Evolutionary conservation across 2,329 filamentous ascomycete genomes (phyloP).

Genomic region (Aspergillus fumigatus): DNA sequence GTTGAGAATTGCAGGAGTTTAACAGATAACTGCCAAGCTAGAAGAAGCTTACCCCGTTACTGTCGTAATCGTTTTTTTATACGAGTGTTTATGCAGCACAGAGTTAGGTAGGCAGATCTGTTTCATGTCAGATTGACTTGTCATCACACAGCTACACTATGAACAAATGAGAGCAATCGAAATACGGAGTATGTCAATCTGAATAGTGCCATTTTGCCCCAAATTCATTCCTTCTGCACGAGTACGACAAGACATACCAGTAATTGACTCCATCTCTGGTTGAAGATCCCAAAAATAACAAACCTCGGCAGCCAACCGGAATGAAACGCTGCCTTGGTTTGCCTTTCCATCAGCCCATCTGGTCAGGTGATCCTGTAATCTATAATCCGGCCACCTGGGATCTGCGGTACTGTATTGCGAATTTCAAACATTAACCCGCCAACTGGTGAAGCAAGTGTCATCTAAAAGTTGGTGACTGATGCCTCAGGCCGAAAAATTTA

Average conservation of each 20-base stretch:
- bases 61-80: background rate
- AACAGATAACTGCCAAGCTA: background rate
- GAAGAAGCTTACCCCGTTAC: background rate
- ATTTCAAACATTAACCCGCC: too few relatives aligned
- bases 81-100: background rate
- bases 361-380: background rate
- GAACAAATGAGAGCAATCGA: background rate
- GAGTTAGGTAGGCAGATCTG: background rate
- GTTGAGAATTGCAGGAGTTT: background rate
- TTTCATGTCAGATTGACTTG: background rate
- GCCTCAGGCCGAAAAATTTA: constrained; percentile 6
- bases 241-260: background rate
- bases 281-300: constrained; percentile 10
- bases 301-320: constrained; percentile 15
- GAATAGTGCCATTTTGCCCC: background rate
- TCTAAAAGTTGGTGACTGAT: background rate
- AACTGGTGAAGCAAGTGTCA: background rate
- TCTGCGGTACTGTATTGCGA: too few relatives aligned
- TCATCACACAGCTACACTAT: background rate
- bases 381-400: too few relatives aligned
- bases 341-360: background rate
- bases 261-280: background rate
- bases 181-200: background rate
- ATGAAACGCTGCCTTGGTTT: background rate
- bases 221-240: background rate